These are phyloP conservation scores for Venturiaceae sp. DNA, from an alignment of 2,329 filamentous ascomycete species.

Conservation along the genomic window DNA sequence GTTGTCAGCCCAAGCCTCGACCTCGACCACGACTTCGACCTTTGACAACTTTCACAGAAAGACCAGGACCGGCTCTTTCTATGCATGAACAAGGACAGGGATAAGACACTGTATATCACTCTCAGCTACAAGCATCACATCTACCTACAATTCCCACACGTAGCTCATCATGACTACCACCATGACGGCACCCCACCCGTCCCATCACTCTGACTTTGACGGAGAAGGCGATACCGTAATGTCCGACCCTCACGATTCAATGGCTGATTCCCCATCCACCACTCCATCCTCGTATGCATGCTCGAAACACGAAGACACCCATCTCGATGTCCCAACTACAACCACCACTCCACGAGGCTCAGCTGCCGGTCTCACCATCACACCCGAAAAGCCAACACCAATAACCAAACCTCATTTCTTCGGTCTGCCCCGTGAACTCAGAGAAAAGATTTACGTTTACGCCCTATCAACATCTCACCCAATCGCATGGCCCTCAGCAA, in stretches of 20 bases:
- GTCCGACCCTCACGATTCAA: background rate
- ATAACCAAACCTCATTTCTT: conserved; percentile 16
- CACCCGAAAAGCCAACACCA: background rate
- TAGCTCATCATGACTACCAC: background rate
- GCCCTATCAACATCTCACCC: conserved; percentile 20
- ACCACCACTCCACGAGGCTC: background rate
- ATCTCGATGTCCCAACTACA: background rate
- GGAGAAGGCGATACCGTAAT: conserved; percentile 1
- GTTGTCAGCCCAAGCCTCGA: too few relatives aligned
- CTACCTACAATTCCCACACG: too few relatives aligned
- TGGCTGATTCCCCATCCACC: background rate
- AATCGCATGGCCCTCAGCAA: conserved; percentile 9
- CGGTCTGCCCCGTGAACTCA: conserved; percentile 25
- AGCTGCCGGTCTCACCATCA: background rate
- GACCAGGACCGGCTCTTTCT: too few relatives aligned
- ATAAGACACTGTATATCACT: too few relatives aligned
- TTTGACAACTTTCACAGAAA: too few relatives aligned
- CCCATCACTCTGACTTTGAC: background rate
- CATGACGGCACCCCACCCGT: background rate
- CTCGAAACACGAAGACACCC: background rate
- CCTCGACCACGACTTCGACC: too few relatives aligned
- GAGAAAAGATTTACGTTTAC: conserved; percentile 23
- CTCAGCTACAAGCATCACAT: too few relatives aligned
- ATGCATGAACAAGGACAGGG: too few relatives aligned
- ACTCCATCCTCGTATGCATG: background rate